These are phyloP conservation scores for Boechera stricta DNA, from an alignment of 345 rosid genomes.

Conservation along the genomic window DNA sequence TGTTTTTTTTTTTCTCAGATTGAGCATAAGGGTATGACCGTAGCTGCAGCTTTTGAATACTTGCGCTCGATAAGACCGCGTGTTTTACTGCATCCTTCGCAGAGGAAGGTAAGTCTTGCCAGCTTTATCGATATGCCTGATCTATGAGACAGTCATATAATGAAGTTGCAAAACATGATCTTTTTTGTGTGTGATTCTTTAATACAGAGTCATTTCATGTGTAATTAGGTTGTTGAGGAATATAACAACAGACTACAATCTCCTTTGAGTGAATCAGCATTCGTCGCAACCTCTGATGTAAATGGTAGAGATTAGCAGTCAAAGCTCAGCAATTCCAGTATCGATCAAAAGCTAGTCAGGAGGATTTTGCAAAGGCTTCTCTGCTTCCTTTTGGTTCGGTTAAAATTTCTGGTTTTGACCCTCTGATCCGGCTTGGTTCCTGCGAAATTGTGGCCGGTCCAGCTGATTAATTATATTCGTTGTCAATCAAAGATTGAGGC, in stretches of 20 bases:
- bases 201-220: slow-evolving; percentile 22
- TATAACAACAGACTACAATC: slow-evolving; percentile 22
- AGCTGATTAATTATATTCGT: slow-evolving; percentile 5
- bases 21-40: slow-evolving; percentile 63
- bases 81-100: slow-evolving; percentile 64
- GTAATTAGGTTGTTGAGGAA: slow-evolving; percentile 36
- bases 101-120: slow-evolving; percentile 52
- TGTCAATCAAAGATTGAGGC: too few species aligned
- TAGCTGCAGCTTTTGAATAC: slow-evolving; percentile 59
- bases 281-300: slow-evolving; percentile 18
- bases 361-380: slow-evolving; percentile 30
- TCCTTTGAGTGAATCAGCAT: slow-evolving; percentile 9
- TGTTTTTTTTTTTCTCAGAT: slow-evolving; percentile 43
- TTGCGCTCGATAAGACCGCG: slow-evolving; percentile 68
- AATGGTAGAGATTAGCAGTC: slow-evolving; percentile 10
- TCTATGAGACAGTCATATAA: background rate
- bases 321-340: background rate
- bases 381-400: slow-evolving; percentile 29
- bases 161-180: background rate
- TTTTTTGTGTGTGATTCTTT: slow-evolving; percentile 10
- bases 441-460: slow-evolving; percentile 26
- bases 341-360: slow-evolving; percentile 5
- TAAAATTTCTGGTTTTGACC: slow-evolving; percentile 35
- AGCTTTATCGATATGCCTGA: background rate
- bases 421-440: slow-evolving; percentile 39